Evolutionary conservation across 805 yeast genomes (phyloP).

Genomic region (Candida sonorensis): DNA sequence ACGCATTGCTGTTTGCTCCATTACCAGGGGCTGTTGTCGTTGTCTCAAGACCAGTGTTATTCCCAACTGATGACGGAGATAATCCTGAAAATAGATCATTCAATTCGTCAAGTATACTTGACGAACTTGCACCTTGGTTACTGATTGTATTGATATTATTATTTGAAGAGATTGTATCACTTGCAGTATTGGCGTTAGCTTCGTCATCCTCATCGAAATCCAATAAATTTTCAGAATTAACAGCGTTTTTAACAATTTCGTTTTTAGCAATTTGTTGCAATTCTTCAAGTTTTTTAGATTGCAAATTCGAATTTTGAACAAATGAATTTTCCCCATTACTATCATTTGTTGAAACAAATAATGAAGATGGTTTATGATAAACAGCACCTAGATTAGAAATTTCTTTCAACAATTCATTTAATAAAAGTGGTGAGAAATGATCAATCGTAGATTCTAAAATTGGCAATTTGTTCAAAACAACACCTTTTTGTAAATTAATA

Average conservation of each 20-base stretch:
- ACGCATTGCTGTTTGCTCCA: constrained; percentile 5
- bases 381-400: constrained; percentile 83
- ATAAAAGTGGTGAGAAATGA: constrained; percentile 57
- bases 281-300: constrained; percentile 64
- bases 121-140: constrained; percentile 16
- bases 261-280: constrained; percentile 69
- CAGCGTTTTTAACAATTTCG: constrained; percentile 54
- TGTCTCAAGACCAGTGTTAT: too few species aligned
- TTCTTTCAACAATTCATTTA: constrained; percentile 66
- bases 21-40: too few species aligned
- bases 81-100: constrained; percentile 56
- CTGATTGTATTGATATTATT: too few species aligned
- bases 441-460: constrained; percentile 68
- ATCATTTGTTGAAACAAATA: constrained; percentile 38
- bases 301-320: constrained; percentile 21
- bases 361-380: constrained; percentile 73
- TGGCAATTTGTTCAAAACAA: constrained; percentile 61
- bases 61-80: constrained; percentile 3
- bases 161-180: too few species aligned
- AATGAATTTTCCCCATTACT: constrained; percentile 9
- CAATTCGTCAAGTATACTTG: constrained; percentile 60
- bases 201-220: constrained; percentile 72
- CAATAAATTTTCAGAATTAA: constrained; percentile 71
- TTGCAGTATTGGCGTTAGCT: too few species aligned
- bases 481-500: constrained; percentile 37